Base-by-base conservation (phyloP, 202 grass and related monocot species). In the Zoysia matrella region DNA sequence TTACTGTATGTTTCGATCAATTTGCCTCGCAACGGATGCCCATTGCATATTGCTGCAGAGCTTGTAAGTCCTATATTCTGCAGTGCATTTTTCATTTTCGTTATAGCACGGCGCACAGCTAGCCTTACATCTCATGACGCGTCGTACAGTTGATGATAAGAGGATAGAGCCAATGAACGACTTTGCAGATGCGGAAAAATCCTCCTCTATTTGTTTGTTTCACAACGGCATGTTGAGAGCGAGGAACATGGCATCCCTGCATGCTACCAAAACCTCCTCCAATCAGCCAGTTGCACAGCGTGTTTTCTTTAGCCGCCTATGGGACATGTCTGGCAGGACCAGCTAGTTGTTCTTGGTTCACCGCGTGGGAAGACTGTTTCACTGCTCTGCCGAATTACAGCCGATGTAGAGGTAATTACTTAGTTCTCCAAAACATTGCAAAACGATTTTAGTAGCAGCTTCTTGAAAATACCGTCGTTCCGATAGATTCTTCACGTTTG, bases 151-250 rank as follows among this genome's bases (percentile, higher is more conserved):
- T 60, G 58, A 39, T 62, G 60, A 62, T 62, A 62, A 62, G 60
- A 62, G 60, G 60, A 62, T 62, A 60, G 6, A 65, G 63, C 63
- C 63, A 44, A 65, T 7, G 4, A 44, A 65, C 40, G 39, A 65
- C 63, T 43, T 43, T 65, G 63, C 63, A 44, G 63, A 43, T 65
- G 40, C 42, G 11, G 11, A 14, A 44, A 41, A 36, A 36, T 36
- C 30, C 30, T 36, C 30, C 30, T 36, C 30, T 36, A 36, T 36
- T 50, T 63, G 6, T 65, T 55, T 46, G 9, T 53, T 66, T 58
- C 56, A 58, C 6, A 47, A 18, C 52, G 83, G 56, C 83, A 45
- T 58, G 14, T 61, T 85, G 65, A 57, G 51, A 79, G 73, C 60
- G 67, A 58, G 41, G 51, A 73, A 30, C 43, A 67, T 73, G 3